Conservation (phyloP, 1,284 basidiomycete genomes). For the Fistulinella cinereoalba region DNA sequence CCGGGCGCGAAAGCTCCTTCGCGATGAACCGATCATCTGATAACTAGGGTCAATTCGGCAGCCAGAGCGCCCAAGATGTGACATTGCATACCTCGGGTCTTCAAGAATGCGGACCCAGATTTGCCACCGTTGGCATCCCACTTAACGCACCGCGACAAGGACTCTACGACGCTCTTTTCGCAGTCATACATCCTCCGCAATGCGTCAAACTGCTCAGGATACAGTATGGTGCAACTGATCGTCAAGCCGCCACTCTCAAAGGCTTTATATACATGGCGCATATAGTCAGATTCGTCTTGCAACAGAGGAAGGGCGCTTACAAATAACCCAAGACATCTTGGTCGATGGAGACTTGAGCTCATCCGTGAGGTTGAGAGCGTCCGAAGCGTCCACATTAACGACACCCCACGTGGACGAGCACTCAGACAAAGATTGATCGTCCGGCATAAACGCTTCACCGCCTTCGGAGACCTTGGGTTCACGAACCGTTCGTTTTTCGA, state of each 20-base stretch:
- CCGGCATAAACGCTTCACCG: conserved; percentile 82
- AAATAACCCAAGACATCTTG: conserved; percentile 75
- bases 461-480: conserved; percentile 67
- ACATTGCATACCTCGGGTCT: conserved; percentile 72
- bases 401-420: conserved; percentile 85
- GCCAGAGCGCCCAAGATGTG: not conserved
- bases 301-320: conserved; percentile 41
- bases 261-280: conserved; percentile 71
- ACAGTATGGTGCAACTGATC: conserved; percentile 95
- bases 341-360: conserved; percentile 75
- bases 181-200: conserved; percentile 90
- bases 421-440: conserved; percentile 75
- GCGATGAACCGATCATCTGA: conserved; percentile 97
- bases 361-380: conserved; percentile 68
- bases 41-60: conserved; percentile 2
- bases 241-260: conserved; percentile 89
- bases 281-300: conserved; percentile 1
- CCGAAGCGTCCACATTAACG: conserved; percentile 70
- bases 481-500: conserved; percentile 65
- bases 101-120: conserved; percentile 94
- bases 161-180: conserved; percentile 91
- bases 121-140: conserved; percentile 97
- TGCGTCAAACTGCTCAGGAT: conserved; percentile 97
- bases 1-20: conserved; percentile 90
- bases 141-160: conserved; percentile 90